These are phyloP conservation scores for Anethum foeniculum DNA, from an alignment of 140 eudicot species.

Conservation along the genomic window DNA sequence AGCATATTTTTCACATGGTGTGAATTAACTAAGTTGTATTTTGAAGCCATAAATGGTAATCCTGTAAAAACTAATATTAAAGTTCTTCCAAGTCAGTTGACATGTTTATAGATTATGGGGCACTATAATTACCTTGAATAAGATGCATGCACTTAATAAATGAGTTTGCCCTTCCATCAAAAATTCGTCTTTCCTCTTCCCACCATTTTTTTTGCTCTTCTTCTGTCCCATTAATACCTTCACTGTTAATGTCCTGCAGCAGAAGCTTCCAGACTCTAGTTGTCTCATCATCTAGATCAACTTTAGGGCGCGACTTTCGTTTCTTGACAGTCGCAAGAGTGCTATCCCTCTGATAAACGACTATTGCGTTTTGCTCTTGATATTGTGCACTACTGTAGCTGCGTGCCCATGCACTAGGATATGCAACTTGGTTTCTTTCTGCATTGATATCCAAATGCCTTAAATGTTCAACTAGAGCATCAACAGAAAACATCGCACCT, in stretches of 20 bases:
- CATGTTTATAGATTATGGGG: neutral
- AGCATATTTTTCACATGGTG: neutral
- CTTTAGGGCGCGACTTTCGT: slow-evolving; percentile 69
- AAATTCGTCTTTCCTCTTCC: slow-evolving; percentile 89
- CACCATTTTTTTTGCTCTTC: slow-evolving; percentile 90
- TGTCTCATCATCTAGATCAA: slow-evolving; percentile 96
- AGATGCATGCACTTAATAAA: slow-evolving; percentile 99
- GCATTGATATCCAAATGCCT: slow-evolving; percentile 41
- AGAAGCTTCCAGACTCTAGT: slow-evolving; percentile 86
- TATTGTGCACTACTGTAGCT: slow-evolving; percentile 18
- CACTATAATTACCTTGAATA: slow-evolving; percentile 60
- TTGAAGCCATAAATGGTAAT: neutral
- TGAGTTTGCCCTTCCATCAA: slow-evolving; percentile 78
- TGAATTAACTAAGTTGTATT: neutral
- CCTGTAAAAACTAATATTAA: neutral
- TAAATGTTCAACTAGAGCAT: slow-evolving; percentile 33
- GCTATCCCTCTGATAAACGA: slow-evolving; percentile 47
- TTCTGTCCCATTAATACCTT: slow-evolving; percentile 87
- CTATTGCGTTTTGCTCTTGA: slow-evolving; percentile 59
- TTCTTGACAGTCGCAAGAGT: slow-evolving; percentile 52
- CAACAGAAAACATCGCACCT: slow-evolving; percentile 25
- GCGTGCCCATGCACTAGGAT: slow-evolving; percentile 28
- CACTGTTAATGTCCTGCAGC: slow-evolving; percentile 72
- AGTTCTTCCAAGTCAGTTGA: neutral
- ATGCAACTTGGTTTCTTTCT: slow-evolving; percentile 20